Base-by-base conservation (phyloP, 2,329 filamentous ascomycete genomes). In the Exophiala phaeomuriformis region DNA sequence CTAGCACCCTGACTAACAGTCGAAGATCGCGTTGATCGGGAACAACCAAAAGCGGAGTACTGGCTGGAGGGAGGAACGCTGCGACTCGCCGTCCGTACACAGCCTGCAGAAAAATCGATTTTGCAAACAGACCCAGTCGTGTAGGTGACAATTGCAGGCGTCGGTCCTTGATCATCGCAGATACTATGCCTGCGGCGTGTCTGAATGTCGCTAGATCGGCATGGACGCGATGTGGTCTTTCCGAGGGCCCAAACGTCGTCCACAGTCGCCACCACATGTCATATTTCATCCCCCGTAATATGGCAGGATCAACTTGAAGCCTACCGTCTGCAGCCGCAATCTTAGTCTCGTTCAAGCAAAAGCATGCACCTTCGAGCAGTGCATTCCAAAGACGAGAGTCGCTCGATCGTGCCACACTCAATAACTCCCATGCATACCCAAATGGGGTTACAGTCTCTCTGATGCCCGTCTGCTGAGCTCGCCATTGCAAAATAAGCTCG, bases 311-410 rank as follows among this genome's bases (percentile, higher is more conserved):
- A 19, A 28, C 12, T 41, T 28, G 12, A 41, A 3, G 28, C 3
- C 32, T 31, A 31, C 10, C 10, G 10, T 45, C 42, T 36, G 4
- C n/a, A 10, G 28, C 28, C 30, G 12, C 41, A 40, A 10, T n/a
- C 39, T 30, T 29, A 8, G 29, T 6, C 3, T 45, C 42, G 4
- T 4, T 45, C 29, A 55, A 28, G 12, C 49, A 51, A 8, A 28
- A 31, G 28, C 28, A 40, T 3, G 53, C 32, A 32, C 57, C 57
- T 51, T 47, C 47, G 12, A 61, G 44, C 29, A 56, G 55, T 2
- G 48, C 52, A 31, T 61, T 61, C 59, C 57, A 61, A 27, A 53
- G 47, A n/a, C 50, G 45, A 29, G 53, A 54, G 29, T 59, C 50
- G 4, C 29, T 45, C 8, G 42, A 36, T 19, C 49, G 49, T 49